These are phyloP conservation scores for Komagataella pastoris DNA, from an alignment of 805 yeast genomes.

Conservation along the genomic window DNA sequence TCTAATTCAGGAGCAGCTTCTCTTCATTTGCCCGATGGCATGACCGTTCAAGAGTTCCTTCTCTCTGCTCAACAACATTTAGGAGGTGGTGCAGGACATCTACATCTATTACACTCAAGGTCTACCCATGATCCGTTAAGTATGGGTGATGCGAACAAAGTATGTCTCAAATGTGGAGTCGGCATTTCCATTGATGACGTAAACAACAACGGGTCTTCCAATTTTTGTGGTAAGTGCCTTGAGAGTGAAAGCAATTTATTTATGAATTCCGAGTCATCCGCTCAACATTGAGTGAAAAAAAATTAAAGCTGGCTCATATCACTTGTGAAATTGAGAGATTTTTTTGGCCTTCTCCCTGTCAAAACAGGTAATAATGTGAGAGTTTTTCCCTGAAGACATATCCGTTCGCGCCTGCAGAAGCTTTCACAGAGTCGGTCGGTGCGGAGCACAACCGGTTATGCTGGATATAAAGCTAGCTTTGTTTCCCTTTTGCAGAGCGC, in stretches of 20 bases:
- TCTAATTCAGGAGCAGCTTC: neutral
- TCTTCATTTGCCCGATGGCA: neutral
- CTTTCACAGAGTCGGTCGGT: neutral
- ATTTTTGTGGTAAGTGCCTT: slow-evolving; percentile 13
- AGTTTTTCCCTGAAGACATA: neutral
- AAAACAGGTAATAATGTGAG: neutral
- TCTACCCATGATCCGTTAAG: slow-evolving; percentile 12
- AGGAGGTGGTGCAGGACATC: neutral
- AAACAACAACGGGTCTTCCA: slow-evolving; percentile 13
- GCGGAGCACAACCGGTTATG: neutral
- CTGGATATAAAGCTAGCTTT: neutral
- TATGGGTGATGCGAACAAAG: slow-evolving; percentile 14
- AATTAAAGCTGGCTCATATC: neutral
- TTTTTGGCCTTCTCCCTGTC: neutral
- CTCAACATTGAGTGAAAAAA: slow-evolving; percentile 1
- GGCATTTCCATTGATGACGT: slow-evolving; percentile 14
- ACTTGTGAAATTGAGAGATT: neutral
- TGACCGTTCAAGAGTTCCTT: neutral
- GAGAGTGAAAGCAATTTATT: slow-evolving; percentile 10
- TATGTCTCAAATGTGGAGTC: slow-evolving; percentile 14
- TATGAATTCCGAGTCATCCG: slow-evolving; percentile 12
- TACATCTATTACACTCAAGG: slow-evolving; percentile 8
- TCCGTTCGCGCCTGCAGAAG: neutral
- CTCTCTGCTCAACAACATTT: neutral
- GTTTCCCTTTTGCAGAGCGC: neutral